A percentile compares a stretch with the other conserved stretches of the same genome.
phyloP scores from a whole-genome alignment of 2,329 filamentous ascomycete genomes.

The Coleophoma cylindrospora region DNA sequence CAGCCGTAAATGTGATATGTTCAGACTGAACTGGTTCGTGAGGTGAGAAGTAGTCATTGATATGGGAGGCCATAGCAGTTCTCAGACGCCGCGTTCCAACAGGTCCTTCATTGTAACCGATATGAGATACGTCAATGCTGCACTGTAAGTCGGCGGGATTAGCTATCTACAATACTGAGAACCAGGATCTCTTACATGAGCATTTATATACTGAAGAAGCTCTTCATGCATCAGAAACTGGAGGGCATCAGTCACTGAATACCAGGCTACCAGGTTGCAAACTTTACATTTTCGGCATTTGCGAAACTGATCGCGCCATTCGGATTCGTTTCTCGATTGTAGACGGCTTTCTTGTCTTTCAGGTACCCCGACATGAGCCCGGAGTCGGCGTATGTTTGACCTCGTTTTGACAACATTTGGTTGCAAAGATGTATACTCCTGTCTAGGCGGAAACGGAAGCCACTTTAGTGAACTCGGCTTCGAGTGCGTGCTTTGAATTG shows the following conservation, averaged over 20 bases:
- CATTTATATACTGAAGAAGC: conserved; percentile 1
- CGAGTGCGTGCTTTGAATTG: no score
- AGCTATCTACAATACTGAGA: no score
- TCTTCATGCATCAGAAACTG: conserved; percentile 2
- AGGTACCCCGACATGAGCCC: conserved; percentile 1
- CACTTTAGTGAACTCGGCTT: no score
- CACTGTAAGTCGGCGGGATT: no score
- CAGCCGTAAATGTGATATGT: conserved; percentile 29
- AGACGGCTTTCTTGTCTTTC: neutral
- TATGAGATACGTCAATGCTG: neutral
- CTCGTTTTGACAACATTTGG: neutral
- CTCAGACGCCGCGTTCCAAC: conserved; percentile 22
- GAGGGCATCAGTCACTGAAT: no score
- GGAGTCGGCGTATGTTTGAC: neutral
- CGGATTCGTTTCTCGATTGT: conserved; percentile 1
- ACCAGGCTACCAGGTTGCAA: no score
- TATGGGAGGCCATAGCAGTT: conserved; percentile 24
- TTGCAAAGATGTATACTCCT: no score
- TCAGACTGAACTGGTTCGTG: conserved; percentile 17
- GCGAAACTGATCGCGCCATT: conserved; percentile 1
- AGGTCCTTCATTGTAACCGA: conserved; percentile 33
- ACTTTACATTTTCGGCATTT: conserved; percentile 2
- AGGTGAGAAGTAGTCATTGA: conserved; percentile 27
- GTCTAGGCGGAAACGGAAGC: no score
- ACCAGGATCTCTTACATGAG: neutral